Base-by-base conservation (phyloP, 2,329 filamentous ascomycete species). In the Scedosporium minutisporum region DNA sequence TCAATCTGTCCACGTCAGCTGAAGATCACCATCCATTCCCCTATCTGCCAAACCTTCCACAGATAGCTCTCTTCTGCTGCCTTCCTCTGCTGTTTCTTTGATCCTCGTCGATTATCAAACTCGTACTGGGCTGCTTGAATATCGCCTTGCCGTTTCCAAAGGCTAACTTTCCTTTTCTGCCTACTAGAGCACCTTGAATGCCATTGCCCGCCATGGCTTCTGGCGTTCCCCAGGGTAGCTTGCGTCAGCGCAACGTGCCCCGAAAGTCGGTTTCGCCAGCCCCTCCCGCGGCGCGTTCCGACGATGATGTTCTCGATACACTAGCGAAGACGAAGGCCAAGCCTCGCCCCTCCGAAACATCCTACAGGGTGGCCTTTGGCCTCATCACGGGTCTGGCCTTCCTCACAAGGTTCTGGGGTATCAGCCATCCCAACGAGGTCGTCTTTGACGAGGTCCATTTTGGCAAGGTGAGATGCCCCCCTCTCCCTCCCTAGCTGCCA, bases 371-470 rank as follows among this genome's bases (percentile, higher is more conserved):
- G 67, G 90, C 86, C 65, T 83, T 97, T 64, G 75, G 77, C 38
- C 73, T 96, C 68, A 87, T 96, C 71, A 97, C 93, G 1, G 70
- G 85, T 29, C 78, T 97, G 67, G 93, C 91, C 59, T 97, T 99
- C 71, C 71, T 92, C 65, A 97, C 95, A 58, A 85, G 95, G 65
- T 99, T 99, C 81, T 97, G 90, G 86, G 93, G 92, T 66, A 97
- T 99, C 74, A 91, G 84, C 73, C 93, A 97, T 76, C 95, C 95
- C 16, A 88, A 96, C 72, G 90, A 97, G 79, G 95, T 99, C 63
- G 95, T 99, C 59, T 99, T 99, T 72, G 95, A 99, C 73, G 95
- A 99, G 77, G 95, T 99, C 63, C 95, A 99, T 78, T 99, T 99
- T 76, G 95, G 95, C 79, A 99, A 99, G 89, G 93, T 97, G 59